Evolutionary conservation across 352 stramenopile species (phyloP).

Genomic region (Globisporangium radiosum): DNA sequence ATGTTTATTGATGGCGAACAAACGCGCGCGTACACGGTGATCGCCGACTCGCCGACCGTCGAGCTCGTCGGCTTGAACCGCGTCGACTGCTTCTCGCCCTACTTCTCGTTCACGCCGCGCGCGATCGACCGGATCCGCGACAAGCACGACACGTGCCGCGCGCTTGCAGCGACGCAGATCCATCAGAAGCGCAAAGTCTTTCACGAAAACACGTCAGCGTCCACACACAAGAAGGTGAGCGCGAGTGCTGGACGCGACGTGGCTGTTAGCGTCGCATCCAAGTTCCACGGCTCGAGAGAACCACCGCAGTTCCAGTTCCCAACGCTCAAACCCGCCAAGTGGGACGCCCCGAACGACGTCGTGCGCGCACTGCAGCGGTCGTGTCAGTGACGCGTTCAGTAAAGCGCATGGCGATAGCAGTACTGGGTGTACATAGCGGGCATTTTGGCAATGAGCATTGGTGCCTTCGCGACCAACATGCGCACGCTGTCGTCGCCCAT

Average conservation of each 20-base stretch:
- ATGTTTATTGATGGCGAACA: constrained; percentile 59
- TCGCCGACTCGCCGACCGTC: constrained; percentile 42
- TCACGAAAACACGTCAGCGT: constrained; percentile 16
- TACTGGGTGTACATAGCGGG: too few relatives aligned
- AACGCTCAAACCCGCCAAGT: constrained; percentile 32
- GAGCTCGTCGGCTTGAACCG: constrained; percentile 62
- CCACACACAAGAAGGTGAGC: constrained; percentile 18
- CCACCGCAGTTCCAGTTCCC: constrained; percentile 57
- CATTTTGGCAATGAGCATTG: constrained; percentile 79
- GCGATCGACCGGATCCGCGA: constrained; percentile 52
- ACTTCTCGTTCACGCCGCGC: constrained; percentile 62
- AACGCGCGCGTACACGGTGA: constrained; percentile 41
- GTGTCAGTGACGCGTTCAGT: constrained; percentile 19
- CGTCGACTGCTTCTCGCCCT: constrained; percentile 66
- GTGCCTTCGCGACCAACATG: constrained; percentile 88
- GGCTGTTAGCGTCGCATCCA: constrained; percentile 29
- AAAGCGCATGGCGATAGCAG: too few relatives aligned
- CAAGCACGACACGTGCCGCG: constrained; percentile 39
- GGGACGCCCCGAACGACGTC: constrained; percentile 45
- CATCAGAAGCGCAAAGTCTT: constrained; percentile 53
- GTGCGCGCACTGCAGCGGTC: constrained; percentile 41
- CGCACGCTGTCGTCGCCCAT: constrained; percentile 96
- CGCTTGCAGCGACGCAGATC: constrained; percentile 34
- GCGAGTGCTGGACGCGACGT: constrained; percentile 13
- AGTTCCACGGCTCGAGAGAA: constrained; percentile 39